Conservation (phyloP, 2,329 filamentous ascomycete species). For the Stagonosporopsis tanaceti region DNA sequence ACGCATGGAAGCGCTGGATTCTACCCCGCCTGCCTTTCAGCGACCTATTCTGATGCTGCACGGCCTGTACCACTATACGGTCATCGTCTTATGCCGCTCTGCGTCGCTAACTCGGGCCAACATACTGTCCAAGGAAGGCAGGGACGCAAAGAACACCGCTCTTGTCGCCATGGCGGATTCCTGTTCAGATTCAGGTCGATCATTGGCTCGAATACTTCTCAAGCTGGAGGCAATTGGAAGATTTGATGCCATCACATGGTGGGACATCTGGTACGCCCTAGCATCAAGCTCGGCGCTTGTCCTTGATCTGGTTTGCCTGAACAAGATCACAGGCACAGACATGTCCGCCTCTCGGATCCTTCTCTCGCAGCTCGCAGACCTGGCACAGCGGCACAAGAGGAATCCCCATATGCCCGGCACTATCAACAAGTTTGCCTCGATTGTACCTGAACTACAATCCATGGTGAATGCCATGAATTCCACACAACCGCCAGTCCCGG, state of each 20-base stretch:
- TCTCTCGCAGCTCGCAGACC: conserved; percentile 46
- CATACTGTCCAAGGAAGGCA: conserved; percentile 36
- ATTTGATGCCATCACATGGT: conserved; percentile 53
- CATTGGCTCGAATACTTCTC: conserved; percentile 44
- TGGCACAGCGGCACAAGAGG: conserved; percentile 41
- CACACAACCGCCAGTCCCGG: conserved; percentile 13
- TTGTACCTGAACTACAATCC: conserved; percentile 48
- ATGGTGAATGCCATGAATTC: conserved; percentile 42
- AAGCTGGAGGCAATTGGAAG: conserved; percentile 48
- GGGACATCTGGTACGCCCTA: conserved; percentile 53
- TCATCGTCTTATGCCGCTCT: conserved; percentile 50
- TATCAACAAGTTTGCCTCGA: conserved; percentile 47
- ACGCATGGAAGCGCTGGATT: conserved; percentile 42
- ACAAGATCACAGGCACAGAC: conserved; percentile 27
- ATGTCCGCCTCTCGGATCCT: conserved; percentile 42
- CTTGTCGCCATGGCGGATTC: conserved; percentile 47
- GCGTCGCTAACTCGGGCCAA: conserved; percentile 51
- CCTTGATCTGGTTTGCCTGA: conserved; percentile 48
- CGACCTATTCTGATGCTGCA: conserved; percentile 52
- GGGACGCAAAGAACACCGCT: conserved; percentile 36
- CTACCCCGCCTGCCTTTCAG: conserved; percentile 45
- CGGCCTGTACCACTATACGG: conserved; percentile 52
- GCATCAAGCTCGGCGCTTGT: conserved; percentile 50
- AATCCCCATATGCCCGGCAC: conserved; percentile 51
- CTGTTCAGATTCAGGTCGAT: conserved; percentile 50